Evolutionary conservation across 495 filamentous ascomycete genomes (phyloP).

Genomic region (Annulohypoxylon bovei): DNA sequence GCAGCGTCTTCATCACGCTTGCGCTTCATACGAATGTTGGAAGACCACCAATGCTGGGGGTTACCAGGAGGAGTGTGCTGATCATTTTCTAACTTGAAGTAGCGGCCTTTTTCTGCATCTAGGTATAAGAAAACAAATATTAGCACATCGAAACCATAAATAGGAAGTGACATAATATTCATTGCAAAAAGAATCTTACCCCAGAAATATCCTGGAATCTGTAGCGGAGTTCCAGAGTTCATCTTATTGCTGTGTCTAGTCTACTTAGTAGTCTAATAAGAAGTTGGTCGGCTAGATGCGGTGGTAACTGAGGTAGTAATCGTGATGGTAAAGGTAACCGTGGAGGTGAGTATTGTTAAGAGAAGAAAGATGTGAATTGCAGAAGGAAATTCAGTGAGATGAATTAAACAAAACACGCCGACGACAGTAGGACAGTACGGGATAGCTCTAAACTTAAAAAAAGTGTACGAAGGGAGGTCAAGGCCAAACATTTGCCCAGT

Average conservation of each 20-base stretch:
- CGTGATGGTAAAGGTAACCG: too few species aligned
- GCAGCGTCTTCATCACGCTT: conserved; percentile 37
- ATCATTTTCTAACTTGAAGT: conserved; percentile 59
- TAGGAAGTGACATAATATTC: background rate
- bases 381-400: background rate
- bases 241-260: background rate
- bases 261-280: too few species aligned
- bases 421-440: too few species aligned
- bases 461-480: too few species aligned
- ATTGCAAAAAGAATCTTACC: conserved; percentile 11
- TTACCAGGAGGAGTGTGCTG: conserved; percentile 41
- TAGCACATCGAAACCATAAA: background rate
- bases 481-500: too few species aligned
- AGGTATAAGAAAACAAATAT: background rate
- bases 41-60: conserved; percentile 52
- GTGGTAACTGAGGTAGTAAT: background rate
- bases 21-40: conserved; percentile 52
- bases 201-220: conserved; percentile 29
- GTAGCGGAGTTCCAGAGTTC: background rate
- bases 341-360: background rate
- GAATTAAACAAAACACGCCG: too few species aligned
- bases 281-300: background rate
- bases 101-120: conserved; percentile 57
- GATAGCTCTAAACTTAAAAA: too few species aligned
- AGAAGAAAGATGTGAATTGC: background rate